Evolutionary conservation across 2,329 filamentous ascomycete species (phyloP).

Genomic region (Sarocladium strictum): DNA sequence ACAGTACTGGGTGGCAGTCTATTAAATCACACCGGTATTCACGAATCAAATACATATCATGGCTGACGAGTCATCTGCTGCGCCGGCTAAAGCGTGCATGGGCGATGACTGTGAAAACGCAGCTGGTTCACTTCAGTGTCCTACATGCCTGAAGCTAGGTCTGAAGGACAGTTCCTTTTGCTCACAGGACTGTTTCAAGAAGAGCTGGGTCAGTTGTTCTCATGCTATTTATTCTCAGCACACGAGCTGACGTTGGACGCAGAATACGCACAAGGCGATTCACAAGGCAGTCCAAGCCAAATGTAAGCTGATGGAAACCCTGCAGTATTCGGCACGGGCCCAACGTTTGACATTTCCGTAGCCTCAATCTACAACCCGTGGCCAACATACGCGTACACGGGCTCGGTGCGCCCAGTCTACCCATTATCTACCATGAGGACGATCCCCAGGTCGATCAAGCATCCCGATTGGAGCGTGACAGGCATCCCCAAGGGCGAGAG

Average conservation of each 20-base stretch:
- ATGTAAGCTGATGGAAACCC: constrained; percentile 1
- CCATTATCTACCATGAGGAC: constrained; percentile 66
- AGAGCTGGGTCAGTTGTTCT: constrained; percentile 71
- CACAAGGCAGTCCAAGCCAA: constrained; percentile 42
- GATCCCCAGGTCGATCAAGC: constrained; percentile 72
- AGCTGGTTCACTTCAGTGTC: constrained; percentile 82
- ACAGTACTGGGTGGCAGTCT: too few relatives aligned
- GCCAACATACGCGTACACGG: constrained; percentile 78
- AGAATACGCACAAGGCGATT: constrained; percentile 70
- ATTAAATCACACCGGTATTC: too few relatives aligned
- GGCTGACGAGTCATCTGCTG: constrained; percentile 13
- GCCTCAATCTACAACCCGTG: constrained; percentile 73
- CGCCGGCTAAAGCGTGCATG: constrained; percentile 62
- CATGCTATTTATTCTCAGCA: neutral
- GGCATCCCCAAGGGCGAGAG: constrained; percentile 63
- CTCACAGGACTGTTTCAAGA: constrained; percentile 97
- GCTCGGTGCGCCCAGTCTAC: constrained; percentile 77
- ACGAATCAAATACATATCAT: neutral
- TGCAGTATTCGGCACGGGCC: neutral
- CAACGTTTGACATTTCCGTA: neutral
- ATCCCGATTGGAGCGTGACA: constrained; percentile 82
- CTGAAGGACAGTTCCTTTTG: constrained; percentile 92
- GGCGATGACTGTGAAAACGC: constrained; percentile 81
- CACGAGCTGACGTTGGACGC: constrained; percentile 9
- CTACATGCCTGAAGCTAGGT: constrained; percentile 85